Base-by-base conservation (phyloP, 176 grass and related monocot genomes). In the Aegilops sharonensis region DNA sequence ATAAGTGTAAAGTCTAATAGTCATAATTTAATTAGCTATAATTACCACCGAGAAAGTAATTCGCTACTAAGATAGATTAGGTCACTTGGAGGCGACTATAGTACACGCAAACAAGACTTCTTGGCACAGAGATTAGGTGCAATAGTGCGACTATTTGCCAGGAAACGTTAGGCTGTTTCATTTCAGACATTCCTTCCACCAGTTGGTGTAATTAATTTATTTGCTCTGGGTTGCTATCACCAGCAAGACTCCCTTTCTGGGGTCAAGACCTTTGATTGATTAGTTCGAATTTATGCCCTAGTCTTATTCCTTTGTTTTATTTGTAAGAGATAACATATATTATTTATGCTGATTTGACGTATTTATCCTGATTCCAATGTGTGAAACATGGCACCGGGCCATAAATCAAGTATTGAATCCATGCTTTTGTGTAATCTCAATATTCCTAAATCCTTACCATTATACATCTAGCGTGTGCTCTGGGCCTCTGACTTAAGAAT, bases 91-190 rank as follows among this genome's bases (percentile, higher is more conserved):
- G 77, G 48, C 80, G 82, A 91, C 87, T 72, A 69, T 81, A 24
- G 69, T 23, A 76, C 63, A 18, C 81, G 64, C 71, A 64, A 52
- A 34, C 68, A 56, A 39, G 89, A 88, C 89, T 91, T 91, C 45
- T 57, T 32, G 78, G 82, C 21, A 59, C 86, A 75, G 2, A 78
- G 88, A 88, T 88, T 91, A 91, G 86, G 86, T 78, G 90, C 64
- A 45, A 37, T 77, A 88, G 81, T 57, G 20, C 23, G 78, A 65
- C 70, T 77, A 66, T 31, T 3, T 31, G 30, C 13, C 32, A 64
- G 7, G 48, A 45, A 59, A 59, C 20, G 82, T 88, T 78, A 36
- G 72, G 72, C 85, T 42, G 72, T 66, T 59, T 82, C 90, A 82
- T 85, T 78, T 85, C 78, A 78, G 64, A 78, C 82, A 85, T 88